These are phyloP conservation scores for Apiospora sp. DNA, from an alignment of 2,329 filamentous ascomycete genomes.

Conservation along the genomic window DNA sequence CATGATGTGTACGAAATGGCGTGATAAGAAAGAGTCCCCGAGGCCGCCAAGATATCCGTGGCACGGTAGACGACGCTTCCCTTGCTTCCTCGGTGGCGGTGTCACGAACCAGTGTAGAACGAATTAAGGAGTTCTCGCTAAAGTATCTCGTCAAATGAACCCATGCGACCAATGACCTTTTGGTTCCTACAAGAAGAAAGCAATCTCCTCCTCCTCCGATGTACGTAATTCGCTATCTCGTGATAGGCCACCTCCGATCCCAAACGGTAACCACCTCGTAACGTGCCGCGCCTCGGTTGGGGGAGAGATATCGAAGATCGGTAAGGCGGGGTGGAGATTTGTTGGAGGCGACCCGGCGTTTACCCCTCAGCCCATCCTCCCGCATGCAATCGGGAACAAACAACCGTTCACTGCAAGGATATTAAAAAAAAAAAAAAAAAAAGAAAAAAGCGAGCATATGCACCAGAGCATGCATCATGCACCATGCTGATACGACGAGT, in stretches of 20 bases:
- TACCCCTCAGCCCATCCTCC: background rate
- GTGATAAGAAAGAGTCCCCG: background rate
- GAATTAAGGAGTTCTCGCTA: background rate
- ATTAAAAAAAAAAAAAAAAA: background rate
- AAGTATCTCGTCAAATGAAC: background rate
- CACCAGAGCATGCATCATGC: background rate
- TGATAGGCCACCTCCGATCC: background rate
- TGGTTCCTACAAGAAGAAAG: background rate
- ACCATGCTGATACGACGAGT: background rate
- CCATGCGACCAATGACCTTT: background rate
- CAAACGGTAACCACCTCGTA: background rate
- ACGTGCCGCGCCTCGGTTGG: background rate
- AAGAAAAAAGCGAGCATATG: background rate
- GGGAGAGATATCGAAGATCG: background rate
- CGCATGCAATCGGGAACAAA: background rate
- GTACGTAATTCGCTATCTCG: background rate
- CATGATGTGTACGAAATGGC: background rate
- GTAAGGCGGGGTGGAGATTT: background rate
- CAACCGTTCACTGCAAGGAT: background rate
- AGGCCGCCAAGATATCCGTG: background rate
- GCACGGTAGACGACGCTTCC: background rate
- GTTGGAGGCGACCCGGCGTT: background rate
- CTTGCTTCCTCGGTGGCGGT: background rate
- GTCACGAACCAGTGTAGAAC: background rate
- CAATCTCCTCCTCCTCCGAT: background rate